These are phyloP conservation scores for Colletotrichum cereale DNA, from an alignment of 2,329 filamentous ascomycete genomes.

Conservation along the genomic window DNA sequence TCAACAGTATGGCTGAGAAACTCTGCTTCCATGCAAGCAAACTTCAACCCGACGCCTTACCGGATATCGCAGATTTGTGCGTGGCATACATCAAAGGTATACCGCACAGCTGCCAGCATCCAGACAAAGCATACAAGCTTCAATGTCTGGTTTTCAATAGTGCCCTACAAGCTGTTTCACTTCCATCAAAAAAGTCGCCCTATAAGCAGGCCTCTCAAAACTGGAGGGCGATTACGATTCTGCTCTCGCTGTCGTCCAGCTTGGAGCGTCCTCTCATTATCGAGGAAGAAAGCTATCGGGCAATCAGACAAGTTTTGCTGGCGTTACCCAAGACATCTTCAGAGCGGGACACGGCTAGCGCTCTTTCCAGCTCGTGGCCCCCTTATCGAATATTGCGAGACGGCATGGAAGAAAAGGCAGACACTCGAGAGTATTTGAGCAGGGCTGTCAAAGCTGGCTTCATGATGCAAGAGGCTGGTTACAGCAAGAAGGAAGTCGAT, in stretches of 20 bases:
- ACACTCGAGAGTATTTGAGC: conserved; percentile 65
- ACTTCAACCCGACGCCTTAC: conserved; percentile 47
- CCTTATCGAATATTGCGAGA: conserved; percentile 70
- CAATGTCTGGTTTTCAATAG: conserved; percentile 53
- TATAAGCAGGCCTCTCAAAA: conserved; percentile 58
- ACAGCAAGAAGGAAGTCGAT: conserved; percentile 60
- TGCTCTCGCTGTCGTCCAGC: conserved; percentile 65
- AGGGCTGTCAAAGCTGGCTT: conserved; percentile 65
- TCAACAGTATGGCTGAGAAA: conserved; percentile 2
- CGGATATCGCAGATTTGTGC: conserved; percentile 47
- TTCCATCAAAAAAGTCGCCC: conserved; percentile 48
- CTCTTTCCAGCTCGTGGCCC: conserved; percentile 68
- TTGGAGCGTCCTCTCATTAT: conserved; percentile 64
- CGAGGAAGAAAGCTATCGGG: conserved; percentile 63
- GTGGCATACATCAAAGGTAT: conserved; percentile 48
- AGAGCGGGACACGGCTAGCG: conserved; percentile 62
- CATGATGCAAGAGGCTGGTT: conserved; percentile 69
- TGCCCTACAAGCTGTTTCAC: conserved; percentile 50
- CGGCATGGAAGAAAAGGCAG: conserved; percentile 68
- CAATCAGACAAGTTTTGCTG: conserved; percentile 66
- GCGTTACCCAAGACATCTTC: conserved; percentile 64
- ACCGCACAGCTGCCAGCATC: conserved; percentile 31
- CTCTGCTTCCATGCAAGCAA: conserved; percentile 37
- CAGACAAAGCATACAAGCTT: conserved; percentile 41
- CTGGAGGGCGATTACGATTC: conserved; percentile 69